phyloP scores from a whole-genome alignment of 2,329 filamentous ascomycete species.

The Amylocarpus encephaloides region DNA sequence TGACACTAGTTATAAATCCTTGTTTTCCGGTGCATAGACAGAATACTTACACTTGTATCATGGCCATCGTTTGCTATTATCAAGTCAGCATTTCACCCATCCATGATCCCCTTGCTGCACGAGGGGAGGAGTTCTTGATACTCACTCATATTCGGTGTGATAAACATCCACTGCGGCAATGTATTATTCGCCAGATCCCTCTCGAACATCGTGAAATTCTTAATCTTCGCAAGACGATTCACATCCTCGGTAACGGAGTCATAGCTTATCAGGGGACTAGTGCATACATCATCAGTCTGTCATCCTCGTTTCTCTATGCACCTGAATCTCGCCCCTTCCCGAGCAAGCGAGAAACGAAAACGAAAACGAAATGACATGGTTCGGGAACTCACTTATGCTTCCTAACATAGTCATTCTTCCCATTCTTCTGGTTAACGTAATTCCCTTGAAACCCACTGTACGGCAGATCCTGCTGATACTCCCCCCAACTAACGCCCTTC shows the following conservation, averaged over 20 bases:
- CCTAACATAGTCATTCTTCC: conserved; percentile 68
- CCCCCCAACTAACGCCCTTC: conserved; percentile 48
- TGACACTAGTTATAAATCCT: neutral
- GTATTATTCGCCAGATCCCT: conserved; percentile 54
- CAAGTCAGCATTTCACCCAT: neutral
- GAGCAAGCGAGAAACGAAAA: too few species aligned
- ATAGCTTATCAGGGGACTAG: conserved; percentile 46
- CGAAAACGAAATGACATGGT: neutral
- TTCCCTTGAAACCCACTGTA: conserved; percentile 64
- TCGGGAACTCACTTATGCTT: conserved; percentile 62
- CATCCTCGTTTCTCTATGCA: too few species aligned
- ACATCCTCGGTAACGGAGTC: conserved; percentile 53
- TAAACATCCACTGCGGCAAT: conserved; percentile 69
- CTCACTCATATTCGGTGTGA: conserved; percentile 62
- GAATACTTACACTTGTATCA: conserved; percentile 51
- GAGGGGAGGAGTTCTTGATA: neutral
- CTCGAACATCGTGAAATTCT: conserved; percentile 66
- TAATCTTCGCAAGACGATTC: conserved; percentile 59
- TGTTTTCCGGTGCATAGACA: neutral
- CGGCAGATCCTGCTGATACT: conserved; percentile 72
- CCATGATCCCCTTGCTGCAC: conserved; percentile 32
- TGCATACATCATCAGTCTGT: neutral
- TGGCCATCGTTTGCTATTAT: conserved; percentile 61
- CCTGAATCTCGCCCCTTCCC: too few species aligned
- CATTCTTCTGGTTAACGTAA: conserved; percentile 60